Conservation (phyloP, 1,139 yeast species). For the Suhomyces taliae region DNA sequence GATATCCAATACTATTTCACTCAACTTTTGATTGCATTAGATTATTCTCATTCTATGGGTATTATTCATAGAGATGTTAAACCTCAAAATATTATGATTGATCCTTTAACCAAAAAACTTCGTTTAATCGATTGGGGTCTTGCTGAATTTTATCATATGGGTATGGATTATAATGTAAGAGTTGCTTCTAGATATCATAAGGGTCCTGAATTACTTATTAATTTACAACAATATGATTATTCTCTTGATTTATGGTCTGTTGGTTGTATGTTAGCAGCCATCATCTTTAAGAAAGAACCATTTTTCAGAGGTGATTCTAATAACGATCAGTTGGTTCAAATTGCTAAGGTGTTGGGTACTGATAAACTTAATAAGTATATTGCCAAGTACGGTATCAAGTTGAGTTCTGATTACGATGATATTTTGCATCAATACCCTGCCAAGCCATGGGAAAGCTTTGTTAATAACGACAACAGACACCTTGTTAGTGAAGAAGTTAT, state of each 20-base stretch:
- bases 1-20: slow-evolving; percentile 73
- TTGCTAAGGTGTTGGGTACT: slow-evolving; percentile 75
- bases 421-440: slow-evolving; percentile 64
- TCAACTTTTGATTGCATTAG: slow-evolving; percentile 68
- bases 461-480: slow-evolving; percentile 51
- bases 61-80: slow-evolving; percentile 83
- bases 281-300: slow-evolving; percentile 74
- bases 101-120: slow-evolving; percentile 59
- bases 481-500: slow-evolving; percentile 61
- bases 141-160: slow-evolving; percentile 79
- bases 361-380: slow-evolving; percentile 62
- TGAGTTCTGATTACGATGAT: slow-evolving; percentile 67
- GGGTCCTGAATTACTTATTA: slow-evolving; percentile 76
- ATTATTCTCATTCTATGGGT: slow-evolving; percentile 80
- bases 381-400: slow-evolving; percentile 57
- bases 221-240: slow-evolving; percentile 74
- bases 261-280: slow-evolving; percentile 79
- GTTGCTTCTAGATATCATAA: slow-evolving; percentile 81
- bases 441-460: slow-evolving; percentile 67
- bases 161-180: slow-evolving; percentile 75
- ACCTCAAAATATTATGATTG: slow-evolving; percentile 85
- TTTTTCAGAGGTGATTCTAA: slow-evolving; percentile 78
- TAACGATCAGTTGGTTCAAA: slow-evolving; percentile 77
- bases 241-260: slow-evolving; percentile 81
- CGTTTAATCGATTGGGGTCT: slow-evolving; percentile 83